Evolutionary conservation across 306 rosid genomes (phyloP).

Genomic region (Trifolium pratense): DNA sequence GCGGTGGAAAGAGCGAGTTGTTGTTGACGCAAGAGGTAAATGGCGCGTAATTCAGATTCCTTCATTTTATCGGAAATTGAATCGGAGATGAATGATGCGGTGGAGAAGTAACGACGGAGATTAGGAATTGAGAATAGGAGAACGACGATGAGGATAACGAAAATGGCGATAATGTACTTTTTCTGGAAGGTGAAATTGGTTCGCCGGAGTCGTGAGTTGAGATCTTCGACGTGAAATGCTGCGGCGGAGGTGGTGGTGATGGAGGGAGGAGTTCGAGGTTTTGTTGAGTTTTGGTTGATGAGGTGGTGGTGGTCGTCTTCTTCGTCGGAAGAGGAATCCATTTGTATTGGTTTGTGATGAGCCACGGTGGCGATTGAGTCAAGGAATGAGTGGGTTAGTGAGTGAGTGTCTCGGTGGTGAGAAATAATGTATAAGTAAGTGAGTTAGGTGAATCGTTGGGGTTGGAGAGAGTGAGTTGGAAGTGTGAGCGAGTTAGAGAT

Average conservation of each 20-base stretch:
- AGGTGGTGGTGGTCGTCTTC: constrained; percentile 80
- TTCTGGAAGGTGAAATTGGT: constrained; percentile 50
- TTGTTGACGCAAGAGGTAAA: constrained; percentile 70
- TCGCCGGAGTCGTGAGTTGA: constrained; percentile 45
- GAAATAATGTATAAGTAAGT: not conserved
- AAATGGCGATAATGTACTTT: constrained; percentile 54
- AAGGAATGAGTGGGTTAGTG: constrained; percentile 2
- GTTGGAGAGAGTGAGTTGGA: not conserved
- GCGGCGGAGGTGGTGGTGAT: constrained; percentile 41
- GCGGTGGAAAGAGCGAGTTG: constrained; percentile 57
- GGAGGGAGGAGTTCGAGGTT: constrained; percentile 44
- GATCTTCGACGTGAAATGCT: constrained; percentile 61
- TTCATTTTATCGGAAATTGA: constrained; percentile 59
- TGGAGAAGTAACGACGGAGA: constrained; percentile 46
- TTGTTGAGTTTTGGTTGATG: constrained; percentile 62
- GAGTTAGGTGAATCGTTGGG: constrained; percentile 31
- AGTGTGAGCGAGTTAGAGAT: not conserved
- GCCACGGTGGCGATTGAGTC: constrained; percentile 45
- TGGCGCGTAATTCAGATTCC: constrained; percentile 86
- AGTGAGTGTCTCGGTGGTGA: constrained; percentile 3
- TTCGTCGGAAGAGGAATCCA: constrained; percentile 79
- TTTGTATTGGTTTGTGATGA: constrained; percentile 40
- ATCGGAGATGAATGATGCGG: constrained; percentile 39
- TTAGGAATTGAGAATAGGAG: constrained; percentile 58
- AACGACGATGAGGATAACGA: constrained; percentile 53